Base-by-base conservation (phyloP, 768 basidiomycete species). In the Mrakia gelida region DNA sequence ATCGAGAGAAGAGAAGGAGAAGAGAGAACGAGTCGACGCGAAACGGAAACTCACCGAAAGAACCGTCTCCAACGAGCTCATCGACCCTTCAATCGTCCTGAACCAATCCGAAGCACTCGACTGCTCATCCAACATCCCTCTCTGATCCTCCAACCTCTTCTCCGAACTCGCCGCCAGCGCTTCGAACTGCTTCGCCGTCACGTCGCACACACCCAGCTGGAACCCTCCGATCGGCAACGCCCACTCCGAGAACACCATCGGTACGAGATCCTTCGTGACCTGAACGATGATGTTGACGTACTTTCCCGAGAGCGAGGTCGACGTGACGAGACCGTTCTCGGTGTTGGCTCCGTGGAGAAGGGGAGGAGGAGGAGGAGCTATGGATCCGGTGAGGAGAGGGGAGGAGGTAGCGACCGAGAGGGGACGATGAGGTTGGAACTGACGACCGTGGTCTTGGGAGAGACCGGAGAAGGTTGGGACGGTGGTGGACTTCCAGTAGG, bases 401-500 rank as follows among this genome's bases (percentile, higher is more conserved):
- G 83, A 82, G 6, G 82, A 81, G 21, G 82, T 84, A 15, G 83
- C 82, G 54, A 83, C 82, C 61, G 81, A 80, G n/a, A 85, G 77
- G 8, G 83, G 84, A 32, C 84, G 82, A 80, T 85, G 83, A 28
- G 83, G 82, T 74, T 84, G 82, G 80, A 83, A 83, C 71, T 83
- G 83, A 78, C 84, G 85, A 2, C 84, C 85, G 80, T 85, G 85
- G 75, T 85, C 85, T 79, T 85, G 85, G 0, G 80, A 79, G 21
- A 71, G 74, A 59, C 75, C 79, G 26, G 80, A 84, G 80, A 83
- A 85, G 23, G 85, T 83, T 21, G 89, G 86, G 28, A 86, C 86
- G 4, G 88, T 86, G 28, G 91, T 89, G 3, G 95, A 95, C 85
- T 98, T 98, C 97, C 97, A 99, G 84, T 99, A 99, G 0, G 96